Base-by-base conservation (phyloP, 2,329 filamentous ascomycete genomes). In the Colletotrichum viniferum region DNA sequence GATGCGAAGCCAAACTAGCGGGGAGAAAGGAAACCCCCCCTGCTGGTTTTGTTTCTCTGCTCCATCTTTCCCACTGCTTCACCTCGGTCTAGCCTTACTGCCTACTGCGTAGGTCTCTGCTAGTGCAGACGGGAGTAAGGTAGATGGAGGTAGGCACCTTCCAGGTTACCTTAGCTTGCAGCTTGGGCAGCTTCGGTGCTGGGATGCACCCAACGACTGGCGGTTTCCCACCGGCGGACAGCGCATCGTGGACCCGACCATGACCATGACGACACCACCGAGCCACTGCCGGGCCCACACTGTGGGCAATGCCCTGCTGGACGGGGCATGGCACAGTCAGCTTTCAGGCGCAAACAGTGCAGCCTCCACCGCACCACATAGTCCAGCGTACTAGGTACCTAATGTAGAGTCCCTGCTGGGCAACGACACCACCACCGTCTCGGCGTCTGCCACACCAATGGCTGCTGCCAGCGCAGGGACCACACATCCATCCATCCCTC, bases 191-290 rank as follows among this genome's bases (percentile, higher is more conserved):
- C 21, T 30, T 66, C 16, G 55, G 36, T 32, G n/a, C 52, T 28
- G 55, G 65, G 66, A 48, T 69, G 58, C n/a, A 48, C 43, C 43
- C 13, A 21, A 48, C n/a, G 43, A 48, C 61, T 34, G 55, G 32
- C 69, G 18, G 65, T 43, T 70, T 69, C 56, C 58, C 58, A 32
- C 71, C 24, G 68, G 32, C 60, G 61, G 32, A 71, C 72, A 74
- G 72, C 68, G 30, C 72, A 74, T 74, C 38, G 72, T 74, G 68
- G 52, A 18, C 43, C n/a, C 43, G 43, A 48, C 64, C 71, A 76
- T 76, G 74, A 76, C 74, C 71, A 76, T 76, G 74, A 76, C 74
- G 74, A 76, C 74, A 76, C 74, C 61, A 66, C 74, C 62, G 66
- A 71, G 71, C 74, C 74, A 76, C 66, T 76, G 66, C 71, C 71